A percentile compares a stretch with the other conserved stretches of the same genome.
Evolutionary conservation across 768 basidiomycete species (phyloP).

Genomic region (Boletus patriciae): DNA sequence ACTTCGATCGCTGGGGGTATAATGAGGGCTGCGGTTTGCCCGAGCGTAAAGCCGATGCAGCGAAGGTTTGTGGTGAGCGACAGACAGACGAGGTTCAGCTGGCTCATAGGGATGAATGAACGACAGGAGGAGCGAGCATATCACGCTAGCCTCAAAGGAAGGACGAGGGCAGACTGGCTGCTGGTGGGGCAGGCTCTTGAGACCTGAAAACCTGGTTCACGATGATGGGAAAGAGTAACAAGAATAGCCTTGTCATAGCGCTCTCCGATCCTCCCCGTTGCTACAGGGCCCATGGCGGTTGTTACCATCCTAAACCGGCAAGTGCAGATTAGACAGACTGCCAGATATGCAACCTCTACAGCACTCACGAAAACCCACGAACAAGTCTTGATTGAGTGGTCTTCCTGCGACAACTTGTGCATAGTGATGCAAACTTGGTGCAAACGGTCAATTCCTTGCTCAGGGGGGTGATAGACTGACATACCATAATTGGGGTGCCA

Average conservation of each 20-base stretch:
- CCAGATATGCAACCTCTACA: not conserved
- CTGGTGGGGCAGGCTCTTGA: conserved; percentile 20
- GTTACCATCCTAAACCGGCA: conserved; percentile 18
- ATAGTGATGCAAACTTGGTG: no score
- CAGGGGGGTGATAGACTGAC: not conserved
- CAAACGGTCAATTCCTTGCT: not conserved
- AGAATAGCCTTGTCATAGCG: conserved; percentile 7
- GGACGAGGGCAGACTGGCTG: conserved; percentile 49
- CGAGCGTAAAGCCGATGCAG: conserved; percentile 52
- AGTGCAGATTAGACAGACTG: not conserved
- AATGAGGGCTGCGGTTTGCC: conserved; percentile 51
- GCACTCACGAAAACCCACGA: not conserved
- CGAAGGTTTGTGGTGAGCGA: conserved; percentile 71
- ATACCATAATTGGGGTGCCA: not conserved
- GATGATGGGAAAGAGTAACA: conserved; percentile 28
- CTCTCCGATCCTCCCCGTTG: conserved; percentile 14
- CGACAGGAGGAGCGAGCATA: conserved; percentile 34
- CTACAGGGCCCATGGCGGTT: conserved; percentile 13
- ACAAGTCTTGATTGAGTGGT: not conserved
- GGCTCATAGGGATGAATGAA: conserved; percentile 21
- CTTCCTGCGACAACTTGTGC: not conserved
- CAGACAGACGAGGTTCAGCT: conserved; percentile 61
- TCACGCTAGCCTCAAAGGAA: conserved; percentile 30
- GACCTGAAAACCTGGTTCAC: conserved; percentile 8
- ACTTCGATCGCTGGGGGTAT: conserved; percentile 66